Conservation (phyloP, 768 basidiomycete genomes). For the Calocybe gangraenosa region DNA sequence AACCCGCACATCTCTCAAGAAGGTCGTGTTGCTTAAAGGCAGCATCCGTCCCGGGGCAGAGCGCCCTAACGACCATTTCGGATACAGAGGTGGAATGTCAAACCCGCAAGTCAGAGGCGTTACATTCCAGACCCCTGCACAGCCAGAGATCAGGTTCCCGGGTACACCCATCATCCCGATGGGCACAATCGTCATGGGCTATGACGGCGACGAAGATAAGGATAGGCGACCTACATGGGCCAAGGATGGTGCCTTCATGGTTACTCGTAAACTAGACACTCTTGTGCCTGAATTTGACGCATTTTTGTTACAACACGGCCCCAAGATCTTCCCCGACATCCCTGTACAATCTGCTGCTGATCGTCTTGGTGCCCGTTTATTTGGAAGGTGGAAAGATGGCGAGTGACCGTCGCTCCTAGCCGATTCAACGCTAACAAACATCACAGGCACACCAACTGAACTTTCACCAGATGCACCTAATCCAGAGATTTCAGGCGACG, state of each 20-base stretch:
- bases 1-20: slow-evolving; percentile 7
- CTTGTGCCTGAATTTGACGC: slow-evolving; percentile 14
- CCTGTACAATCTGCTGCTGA: slow-evolving; percentile 7
- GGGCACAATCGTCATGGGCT: slow-evolving; percentile 13
- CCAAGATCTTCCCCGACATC: slow-evolving; percentile 7
- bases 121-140: slow-evolving; percentile 1
- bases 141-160: slow-evolving; percentile 8
- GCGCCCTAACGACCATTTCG: slow-evolving; percentile 12
- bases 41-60: slow-evolving; percentile 1
- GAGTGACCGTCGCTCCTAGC: too few relatives aligned
- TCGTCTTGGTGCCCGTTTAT: slow-evolving; percentile 8
- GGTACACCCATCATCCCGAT: slow-evolving; percentile 11
- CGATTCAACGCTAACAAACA: too few relatives aligned
- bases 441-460: too few relatives aligned
- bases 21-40: slow-evolving; percentile 8
- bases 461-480: too few relatives aligned
- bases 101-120: slow-evolving; percentile 12
- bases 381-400: too few relatives aligned
- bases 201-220: slow-evolving; percentile 14
- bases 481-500: too few relatives aligned
- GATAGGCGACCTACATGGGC: too few relatives aligned
- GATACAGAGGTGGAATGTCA: slow-evolving; percentile 13
- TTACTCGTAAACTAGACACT: too few relatives aligned
- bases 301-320: slow-evolving; percentile 8
- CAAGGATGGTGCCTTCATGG: too few relatives aligned